phyloP scores from a whole-genome alignment of 225 moss, liverwort and hornwort species.

The Anthoceros angustus region DNA sequence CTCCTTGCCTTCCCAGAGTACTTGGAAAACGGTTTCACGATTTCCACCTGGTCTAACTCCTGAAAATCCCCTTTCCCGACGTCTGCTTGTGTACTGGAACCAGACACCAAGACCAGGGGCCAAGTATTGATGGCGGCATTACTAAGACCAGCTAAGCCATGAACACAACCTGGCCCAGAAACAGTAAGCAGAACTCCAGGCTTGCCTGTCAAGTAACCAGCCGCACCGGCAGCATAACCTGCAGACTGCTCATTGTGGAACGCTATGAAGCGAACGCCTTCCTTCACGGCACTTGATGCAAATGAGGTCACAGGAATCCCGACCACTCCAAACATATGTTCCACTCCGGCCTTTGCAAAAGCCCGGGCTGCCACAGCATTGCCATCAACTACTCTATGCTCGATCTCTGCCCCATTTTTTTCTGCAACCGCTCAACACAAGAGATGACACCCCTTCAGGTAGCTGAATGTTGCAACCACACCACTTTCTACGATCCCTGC shows the following conservation, averaged over 20 bases:
- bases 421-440: slow-evolving; percentile 18
- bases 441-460: not conserved
- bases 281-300: slow-evolving; percentile 59
- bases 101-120: slow-evolving; percentile 80
- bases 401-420: slow-evolving; percentile 13
- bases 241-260: slow-evolving; percentile 99
- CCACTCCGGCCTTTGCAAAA: slow-evolving; percentile 65
- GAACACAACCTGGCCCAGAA: slow-evolving; percentile 93
- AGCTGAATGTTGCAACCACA: not conserved
- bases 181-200: slow-evolving; percentile 86
- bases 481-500: not conserved
- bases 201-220: slow-evolving; percentile 88
- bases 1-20: slow-evolving; percentile 66
- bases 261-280: slow-evolving; percentile 92
- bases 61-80: slow-evolving; percentile 93
- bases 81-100: slow-evolving; percentile 89
- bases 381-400: slow-evolving; percentile 42
- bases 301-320: slow-evolving; percentile 85
- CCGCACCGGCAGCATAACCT: slow-evolving; percentile 82
- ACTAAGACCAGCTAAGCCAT: slow-evolving; percentile 86
- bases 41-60: slow-evolving; percentile 76
- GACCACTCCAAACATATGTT: slow-evolving; percentile 90
- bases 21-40: slow-evolving; percentile 80
- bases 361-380: slow-evolving; percentile 66
- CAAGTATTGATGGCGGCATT: slow-evolving; percentile 92